Evolutionary conservation across 2,329 filamentous ascomycete genomes (phyloP).

Genomic region (Helotiales sp.): DNA sequence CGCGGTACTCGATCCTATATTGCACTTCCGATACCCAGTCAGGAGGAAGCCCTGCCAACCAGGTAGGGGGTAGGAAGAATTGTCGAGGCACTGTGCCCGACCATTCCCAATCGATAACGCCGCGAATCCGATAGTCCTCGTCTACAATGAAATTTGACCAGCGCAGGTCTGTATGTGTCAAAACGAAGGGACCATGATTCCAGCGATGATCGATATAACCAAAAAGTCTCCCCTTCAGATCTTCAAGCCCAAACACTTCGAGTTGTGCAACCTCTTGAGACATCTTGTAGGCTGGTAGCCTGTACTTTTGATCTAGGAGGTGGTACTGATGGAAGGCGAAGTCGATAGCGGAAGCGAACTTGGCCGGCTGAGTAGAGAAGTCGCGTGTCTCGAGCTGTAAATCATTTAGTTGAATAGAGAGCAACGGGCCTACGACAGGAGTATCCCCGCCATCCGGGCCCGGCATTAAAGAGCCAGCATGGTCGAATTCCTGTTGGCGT

Average conservation of each 20-base stretch:
- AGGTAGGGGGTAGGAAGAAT: constrained; percentile 1
- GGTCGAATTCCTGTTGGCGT: constrained; percentile 19
- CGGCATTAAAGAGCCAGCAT: constrained; percentile 21
- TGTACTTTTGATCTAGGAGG: not conserved
- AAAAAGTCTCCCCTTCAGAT: not conserved
- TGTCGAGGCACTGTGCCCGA: not conserved
- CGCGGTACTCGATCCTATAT: constrained; percentile 2
- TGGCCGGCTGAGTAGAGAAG: not conserved
- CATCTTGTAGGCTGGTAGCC: not conserved
- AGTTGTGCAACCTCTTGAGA: not conserved
- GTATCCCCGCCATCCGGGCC: constrained; percentile 18
- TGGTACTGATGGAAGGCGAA: not conserved
- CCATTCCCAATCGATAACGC: constrained; percentile 4
- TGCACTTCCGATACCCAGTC: not conserved
- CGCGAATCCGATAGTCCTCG: not conserved
- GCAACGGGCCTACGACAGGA: constrained; percentile 18
- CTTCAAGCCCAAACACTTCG: not conserved
- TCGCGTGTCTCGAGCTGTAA: constrained; percentile 1
- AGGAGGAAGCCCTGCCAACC: not conserved
- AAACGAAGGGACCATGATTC: not conserved
- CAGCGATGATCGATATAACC: not conserved
- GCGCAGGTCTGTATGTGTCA: not conserved
- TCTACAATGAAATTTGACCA: not conserved
- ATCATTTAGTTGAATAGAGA: constrained; percentile 21
- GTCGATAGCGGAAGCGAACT: not conserved